Evolutionary conservation across 2,329 filamentous ascomycete species (phyloP).

Genomic region (Curvularia spicifera): DNA sequence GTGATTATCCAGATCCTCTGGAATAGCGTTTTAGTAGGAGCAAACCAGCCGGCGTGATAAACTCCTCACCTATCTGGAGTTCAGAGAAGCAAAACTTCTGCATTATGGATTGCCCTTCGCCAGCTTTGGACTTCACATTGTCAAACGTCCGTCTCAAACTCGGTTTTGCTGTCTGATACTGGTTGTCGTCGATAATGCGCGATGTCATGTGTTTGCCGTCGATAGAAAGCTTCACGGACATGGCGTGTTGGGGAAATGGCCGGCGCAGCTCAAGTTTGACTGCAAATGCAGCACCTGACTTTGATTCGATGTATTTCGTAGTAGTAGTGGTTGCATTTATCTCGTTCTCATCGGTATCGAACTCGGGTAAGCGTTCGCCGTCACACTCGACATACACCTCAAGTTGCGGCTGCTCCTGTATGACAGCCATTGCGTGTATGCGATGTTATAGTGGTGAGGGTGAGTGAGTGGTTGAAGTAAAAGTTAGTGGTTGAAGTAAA

Average conservation of each 20-base stretch:
- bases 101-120: neutral
- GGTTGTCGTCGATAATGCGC: neutral
- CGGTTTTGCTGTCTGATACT: neutral
- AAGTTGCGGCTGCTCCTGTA: conserved; percentile 17
- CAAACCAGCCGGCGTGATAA: neutral
- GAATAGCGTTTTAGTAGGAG: neutral
- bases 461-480: neutral
- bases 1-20: conserved; percentile 14
- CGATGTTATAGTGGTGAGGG: neutral
- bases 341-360: conserved; percentile 28
- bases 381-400: conserved; percentile 30
- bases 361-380: conserved; percentile 31
- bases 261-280: conserved; percentile 9
- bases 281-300: conserved; percentile 33
- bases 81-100: conserved; percentile 34
- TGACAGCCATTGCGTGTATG: conserved; percentile 28
- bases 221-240: neutral
- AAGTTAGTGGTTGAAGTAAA: neutral
- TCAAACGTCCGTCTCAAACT: neutral
- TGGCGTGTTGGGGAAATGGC: neutral
- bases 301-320: conserved; percentile 44
- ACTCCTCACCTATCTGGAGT: conserved; percentile 20
- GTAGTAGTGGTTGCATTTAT: neutral
- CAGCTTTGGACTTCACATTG: neutral
- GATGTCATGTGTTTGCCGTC: neutral